Evolutionary conservation across 2,329 filamentous ascomycete species (phyloP).

Genomic region (Colletotrichum simmondsii): DNA sequence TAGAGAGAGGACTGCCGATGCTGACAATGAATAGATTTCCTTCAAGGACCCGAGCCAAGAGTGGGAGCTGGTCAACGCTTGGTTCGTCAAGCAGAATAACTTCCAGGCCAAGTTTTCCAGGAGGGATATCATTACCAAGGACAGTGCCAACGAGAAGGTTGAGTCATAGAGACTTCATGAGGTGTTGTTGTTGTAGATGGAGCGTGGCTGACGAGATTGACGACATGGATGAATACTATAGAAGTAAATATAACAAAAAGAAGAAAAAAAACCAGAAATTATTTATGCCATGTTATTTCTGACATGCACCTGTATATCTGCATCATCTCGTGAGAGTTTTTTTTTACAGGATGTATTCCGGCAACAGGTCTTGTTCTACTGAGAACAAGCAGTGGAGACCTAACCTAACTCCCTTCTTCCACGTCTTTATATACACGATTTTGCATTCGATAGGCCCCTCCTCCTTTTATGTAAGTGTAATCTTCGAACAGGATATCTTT

Average conservation of each 20-base stretch:
- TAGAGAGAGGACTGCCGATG: not conserved
- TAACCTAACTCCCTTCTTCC: no score
- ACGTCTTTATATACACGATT: not conserved
- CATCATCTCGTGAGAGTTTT: not conserved
- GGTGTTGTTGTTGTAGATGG: not conserved
- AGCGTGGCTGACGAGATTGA: not conserved
- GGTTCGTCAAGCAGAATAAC: slow-evolving; percentile 71
- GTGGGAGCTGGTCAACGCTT: slow-evolving; percentile 70
- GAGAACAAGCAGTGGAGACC: not conserved
- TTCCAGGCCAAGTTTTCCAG: slow-evolving; percentile 59
- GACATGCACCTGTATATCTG: not conserved
- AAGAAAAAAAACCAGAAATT: not conserved
- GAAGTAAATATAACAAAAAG: not conserved
- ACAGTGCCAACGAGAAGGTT: slow-evolving; percentile 33
- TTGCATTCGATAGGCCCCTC: not conserved
- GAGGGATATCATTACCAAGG: slow-evolving; percentile 53
- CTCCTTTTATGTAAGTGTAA: not conserved
- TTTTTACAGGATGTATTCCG: not conserved
- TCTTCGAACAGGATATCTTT: slow-evolving; percentile 19
- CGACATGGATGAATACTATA: slow-evolving; percentile 5
- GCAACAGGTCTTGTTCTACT: not conserved
- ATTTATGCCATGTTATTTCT: not conserved
- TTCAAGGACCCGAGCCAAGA: slow-evolving; percentile 65
- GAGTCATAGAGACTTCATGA: not conserved
- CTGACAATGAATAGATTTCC: slow-evolving; percentile 52